A percentile compares a stretch with the other conserved stretches of the same genome.
Evolutionary conservation across 1,139 yeast genomes (phyloP).

Genomic region (Geotrichum fermentans): DNA sequence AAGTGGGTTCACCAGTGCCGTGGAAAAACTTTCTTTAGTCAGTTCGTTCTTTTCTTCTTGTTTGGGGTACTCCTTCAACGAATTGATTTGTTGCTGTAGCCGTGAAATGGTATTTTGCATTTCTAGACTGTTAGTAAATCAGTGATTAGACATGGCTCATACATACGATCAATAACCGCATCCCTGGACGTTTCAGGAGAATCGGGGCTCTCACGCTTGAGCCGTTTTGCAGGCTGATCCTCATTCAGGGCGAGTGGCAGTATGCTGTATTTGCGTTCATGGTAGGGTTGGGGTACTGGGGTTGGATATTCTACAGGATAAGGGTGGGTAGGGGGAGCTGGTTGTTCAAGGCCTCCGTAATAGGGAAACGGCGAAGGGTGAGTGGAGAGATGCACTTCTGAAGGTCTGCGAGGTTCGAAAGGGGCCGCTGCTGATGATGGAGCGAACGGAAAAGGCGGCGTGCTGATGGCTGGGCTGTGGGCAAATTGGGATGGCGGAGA

Average conservation of each 20-base stretch:
- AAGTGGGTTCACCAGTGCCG: no score
- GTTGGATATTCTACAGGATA: neutral
- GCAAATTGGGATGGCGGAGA: no score
- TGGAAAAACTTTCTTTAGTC: no score
- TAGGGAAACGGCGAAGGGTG: no score
- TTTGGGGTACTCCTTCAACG: constrained; percentile 1
- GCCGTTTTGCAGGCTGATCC: neutral
- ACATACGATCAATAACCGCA: no score
- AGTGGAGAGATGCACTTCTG: no score
- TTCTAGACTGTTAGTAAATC: neutral
- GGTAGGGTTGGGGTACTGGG: neutral
- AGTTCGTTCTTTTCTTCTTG: no score
- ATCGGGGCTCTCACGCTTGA: neutral
- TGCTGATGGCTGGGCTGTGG: no score
- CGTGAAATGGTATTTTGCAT: constrained; percentile 4
- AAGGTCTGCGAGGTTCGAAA: no score
- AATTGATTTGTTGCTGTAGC: constrained; percentile 5
- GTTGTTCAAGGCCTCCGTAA: no score
- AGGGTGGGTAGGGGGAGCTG: neutral
- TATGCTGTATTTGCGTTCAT: neutral
- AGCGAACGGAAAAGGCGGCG: neutral
- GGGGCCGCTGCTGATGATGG: neutral
- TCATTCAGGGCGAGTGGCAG: neutral
- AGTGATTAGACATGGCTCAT: neutral
- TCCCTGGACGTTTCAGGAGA: no score